Evolutionary conservation across 345 rosid species (phyloP), one percentile per base, ranked within the genome.

Genomic region (Ailanthus altissimus): DNA sequence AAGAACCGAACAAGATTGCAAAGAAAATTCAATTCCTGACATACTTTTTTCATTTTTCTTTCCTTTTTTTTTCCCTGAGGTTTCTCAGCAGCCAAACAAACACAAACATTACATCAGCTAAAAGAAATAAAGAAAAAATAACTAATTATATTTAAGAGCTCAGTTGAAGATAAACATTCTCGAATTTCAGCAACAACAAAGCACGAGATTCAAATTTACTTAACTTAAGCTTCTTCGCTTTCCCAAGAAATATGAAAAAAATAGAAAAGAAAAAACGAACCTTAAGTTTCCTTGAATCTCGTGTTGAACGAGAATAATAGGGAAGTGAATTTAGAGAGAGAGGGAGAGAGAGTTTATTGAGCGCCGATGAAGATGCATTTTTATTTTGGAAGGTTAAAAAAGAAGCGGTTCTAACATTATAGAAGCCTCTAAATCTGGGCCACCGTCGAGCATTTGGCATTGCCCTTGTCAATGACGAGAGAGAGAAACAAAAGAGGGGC

Each of bases 341-440:
- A 50, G 63, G 47, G 18, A 14, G 65, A 21, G 56, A 58, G 62
- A 13, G 53, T 4, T 62, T 61, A 38, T 49, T 72, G 68, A 47
- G 67, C 61, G 18, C 45, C 73, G 76, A 57, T 67, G 62, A 51
- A 68, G 74, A 74, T 42, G 58, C 5, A 21, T 40, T 2, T 67
- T 50, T 16, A 26, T 74, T 46, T 74, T 38, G 47, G 49, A 60
- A 61, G 57, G 40, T 53, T 38, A 6, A 38, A 23, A 54, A 32
- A 42, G 54, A 59, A 76, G 74, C 71, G 59, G 67, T 72, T 20
- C 49, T 66, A 47, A 60, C 56, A 76, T 50, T 56, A n/a, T 16
- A 21, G 69, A 32, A 78, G 77, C 85, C 77, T 67, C 61, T 43
- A 79, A 78, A 59, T 82, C 75, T 75, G 85, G 85, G 80, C 82